Conservation (phyloP, 225 moss, liverwort and hornwort species). For the Thuidium tamariscinum region DNA sequence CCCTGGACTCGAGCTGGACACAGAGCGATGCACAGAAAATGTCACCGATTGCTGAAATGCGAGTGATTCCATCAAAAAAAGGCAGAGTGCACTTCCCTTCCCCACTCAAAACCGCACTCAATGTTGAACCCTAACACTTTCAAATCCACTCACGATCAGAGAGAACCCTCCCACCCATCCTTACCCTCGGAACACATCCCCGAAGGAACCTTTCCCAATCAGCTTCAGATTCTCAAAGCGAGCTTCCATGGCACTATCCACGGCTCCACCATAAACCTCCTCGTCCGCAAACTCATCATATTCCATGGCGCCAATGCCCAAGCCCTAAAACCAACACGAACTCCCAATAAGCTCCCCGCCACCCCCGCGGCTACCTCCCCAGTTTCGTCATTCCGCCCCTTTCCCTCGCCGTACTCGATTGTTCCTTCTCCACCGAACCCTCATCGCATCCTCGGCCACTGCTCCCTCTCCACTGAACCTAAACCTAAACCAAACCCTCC, state of each 20-base stretch:
- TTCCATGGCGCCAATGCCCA: slow-evolving; percentile 27
- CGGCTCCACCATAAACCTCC: slow-evolving; percentile 18
- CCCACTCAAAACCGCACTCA: neutral
- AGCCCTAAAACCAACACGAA: neutral
- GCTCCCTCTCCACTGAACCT: neutral
- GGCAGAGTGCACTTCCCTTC: neutral
- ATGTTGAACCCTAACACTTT: neutral
- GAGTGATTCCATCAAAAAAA: neutral
- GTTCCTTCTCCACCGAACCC: neutral
- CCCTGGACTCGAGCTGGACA: neutral
- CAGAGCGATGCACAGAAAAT: neutral
- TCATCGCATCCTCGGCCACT: neutral
- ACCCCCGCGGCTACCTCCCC: neutral
- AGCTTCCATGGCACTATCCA: slow-evolving; percentile 71
- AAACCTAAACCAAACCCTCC: neutral
- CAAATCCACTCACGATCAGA: neutral
- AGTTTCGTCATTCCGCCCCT: neutral
- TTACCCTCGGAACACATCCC: slow-evolving; percentile 93
- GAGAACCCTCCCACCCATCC: neutral
- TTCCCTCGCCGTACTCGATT: neutral
- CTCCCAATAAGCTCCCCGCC: neutral
- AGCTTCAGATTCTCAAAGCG: slow-evolving; percentile 87
- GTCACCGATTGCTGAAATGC: neutral
- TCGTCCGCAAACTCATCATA: slow-evolving; percentile 43
- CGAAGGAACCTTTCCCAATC: slow-evolving; percentile 99